Evolutionary conservation across 371 early-diverging fungal species (phyloP), one percentile per base, ranked within the genome.

Genomic region (Syncephalis fuscata): DNA sequence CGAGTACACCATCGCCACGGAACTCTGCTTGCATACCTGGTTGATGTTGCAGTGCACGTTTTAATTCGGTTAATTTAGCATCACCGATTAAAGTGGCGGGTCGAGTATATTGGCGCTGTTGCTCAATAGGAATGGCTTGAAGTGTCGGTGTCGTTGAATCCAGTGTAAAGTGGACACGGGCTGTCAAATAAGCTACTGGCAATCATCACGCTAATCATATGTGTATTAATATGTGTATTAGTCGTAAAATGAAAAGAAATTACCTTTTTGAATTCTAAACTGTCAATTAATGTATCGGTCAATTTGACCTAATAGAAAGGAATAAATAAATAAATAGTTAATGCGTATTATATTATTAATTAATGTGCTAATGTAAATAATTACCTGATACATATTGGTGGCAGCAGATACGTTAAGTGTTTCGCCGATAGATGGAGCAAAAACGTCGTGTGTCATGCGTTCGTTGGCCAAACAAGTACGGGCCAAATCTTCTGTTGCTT

Each of bases 371-470:
- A 0, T 0, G 17, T 20, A 27, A 7, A 22, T 10, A 15, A 45
- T 62, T 20, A 83, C 75, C 45, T 75, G 75, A 56, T 81, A 85
- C 41, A 85, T 77, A 49, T 90, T 86, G 44, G 83, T 77, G 1
- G 88, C 87, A 3, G 89, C 78, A 0, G 88, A 85, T 2, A 92
- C 88, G 55, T 88, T 89, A 42, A 92, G 68, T 3, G 76, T 76
- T 60, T 90, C 88, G 44, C 82, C 78, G 5, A 84, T 59, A 3
- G 67, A 61, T 1, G 95, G 92, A 15, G 82, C 71, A 45, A 77
- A 88, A 22, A 92, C 72, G 46, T 88, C 92, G 43, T 79, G 74
- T 10, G 88, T 88, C 57, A 85, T 67, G 23, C 70, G 67, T 20
- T 73, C 70, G 45, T 67, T 61, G 19, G 60, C 61, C 22, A 70